Percentiles rank a stretch among this genome's conserved stretches.
These are phyloP conservation scores for Thermochaetoides thermophila DNA, from an alignment of 495 filamentous ascomycete genomes.

Conservation along the genomic window DNA sequence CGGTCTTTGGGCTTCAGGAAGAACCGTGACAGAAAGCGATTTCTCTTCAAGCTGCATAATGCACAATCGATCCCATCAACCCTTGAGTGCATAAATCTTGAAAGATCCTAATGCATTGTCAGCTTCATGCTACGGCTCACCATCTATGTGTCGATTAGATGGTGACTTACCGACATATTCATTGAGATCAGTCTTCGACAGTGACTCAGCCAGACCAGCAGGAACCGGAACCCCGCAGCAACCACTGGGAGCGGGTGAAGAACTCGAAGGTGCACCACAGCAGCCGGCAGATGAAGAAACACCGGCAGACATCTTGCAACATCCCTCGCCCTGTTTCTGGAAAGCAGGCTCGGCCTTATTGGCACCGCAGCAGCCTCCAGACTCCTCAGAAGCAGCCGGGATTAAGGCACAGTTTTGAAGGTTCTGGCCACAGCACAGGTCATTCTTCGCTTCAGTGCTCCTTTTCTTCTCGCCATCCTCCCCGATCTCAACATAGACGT, in stretches of 20 bases:
- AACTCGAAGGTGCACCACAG: conserved; percentile 1
- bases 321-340: not conserved
- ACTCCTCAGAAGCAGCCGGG: too few species aligned
- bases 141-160: not conserved
- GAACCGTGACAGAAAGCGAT: too few species aligned
- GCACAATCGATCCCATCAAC: too few species aligned
- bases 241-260: not conserved
- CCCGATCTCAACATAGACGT: conserved; percentile 36
- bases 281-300: too few species aligned
- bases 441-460: not conserved
- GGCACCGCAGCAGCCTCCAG: not conserved
- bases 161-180: conserved; percentile 35
- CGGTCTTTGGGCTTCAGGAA: too few species aligned
- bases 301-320: too few species aligned
- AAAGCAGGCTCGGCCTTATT: not conserved
- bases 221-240: conserved; percentile 1
- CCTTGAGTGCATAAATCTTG: conserved; percentile 30
- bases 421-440: conserved; percentile 8
- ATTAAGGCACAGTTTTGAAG: not conserved
- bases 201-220: not conserved
- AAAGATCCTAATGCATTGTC: conserved; percentile 22
- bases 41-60: too few species aligned
- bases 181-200: conserved; percentile 25
- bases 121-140: not conserved
- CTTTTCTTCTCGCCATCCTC: conserved; percentile 10